These are phyloP conservation scores for Hemileccinum rubropunctum DNA, from an alignment of 768 basidiomycete genomes.

Conservation along the genomic window DNA sequence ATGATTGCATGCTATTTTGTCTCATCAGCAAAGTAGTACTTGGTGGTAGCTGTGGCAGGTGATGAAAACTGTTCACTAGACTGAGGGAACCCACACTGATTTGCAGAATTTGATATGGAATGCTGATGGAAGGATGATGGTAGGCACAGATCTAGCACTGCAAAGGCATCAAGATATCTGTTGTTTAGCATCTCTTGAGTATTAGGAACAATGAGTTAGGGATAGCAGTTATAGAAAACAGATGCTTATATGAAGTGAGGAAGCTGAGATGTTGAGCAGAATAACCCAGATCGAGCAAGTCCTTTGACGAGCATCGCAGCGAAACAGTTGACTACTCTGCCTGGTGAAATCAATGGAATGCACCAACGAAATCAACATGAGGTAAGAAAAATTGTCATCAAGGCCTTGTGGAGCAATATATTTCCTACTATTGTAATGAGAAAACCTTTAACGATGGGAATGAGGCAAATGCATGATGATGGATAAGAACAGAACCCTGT, in stretches of 20 bases:
- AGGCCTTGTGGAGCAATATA: background rate
- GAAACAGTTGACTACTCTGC: background rate
- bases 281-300: background rate
- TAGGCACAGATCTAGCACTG: background rate
- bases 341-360: background rate
- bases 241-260: background rate
- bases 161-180: background rate
- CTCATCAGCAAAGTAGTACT: slow-evolving; percentile 7
- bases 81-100: slow-evolving; percentile 8
- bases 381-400: background rate
- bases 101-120: background rate
- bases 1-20: slow-evolving; percentile 4
- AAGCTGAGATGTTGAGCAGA: no score
- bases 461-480: background rate
- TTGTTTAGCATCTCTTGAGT: background rate
- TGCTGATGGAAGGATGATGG: background rate
- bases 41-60: slow-evolving; percentile 1
- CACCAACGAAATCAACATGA: no score
- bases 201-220: background rate
- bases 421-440: background rate
- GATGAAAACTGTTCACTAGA: slow-evolving; percentile 1
- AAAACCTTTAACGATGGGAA: background rate
- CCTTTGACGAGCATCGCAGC: no score
- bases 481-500: background rate
- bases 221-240: no score